phyloP scores from a whole-genome alignment of 257 asterid genomes.

The Nicotiana sylvestris region DNA sequence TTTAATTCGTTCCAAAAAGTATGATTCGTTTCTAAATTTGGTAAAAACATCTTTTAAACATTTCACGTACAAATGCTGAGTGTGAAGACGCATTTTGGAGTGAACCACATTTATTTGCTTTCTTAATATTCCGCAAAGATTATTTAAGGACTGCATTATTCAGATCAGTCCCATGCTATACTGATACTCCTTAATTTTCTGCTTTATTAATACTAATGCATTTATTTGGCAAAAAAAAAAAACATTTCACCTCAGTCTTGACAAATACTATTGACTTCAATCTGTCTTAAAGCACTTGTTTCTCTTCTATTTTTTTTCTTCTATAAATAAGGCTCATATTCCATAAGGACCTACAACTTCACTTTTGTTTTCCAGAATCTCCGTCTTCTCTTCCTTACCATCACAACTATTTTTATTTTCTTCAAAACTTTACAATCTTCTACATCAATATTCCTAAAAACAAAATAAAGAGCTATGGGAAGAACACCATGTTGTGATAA shows the following conservation, averaged over 20 bases:
- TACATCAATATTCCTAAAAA: not conserved
- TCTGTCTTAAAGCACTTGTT: not conserved
- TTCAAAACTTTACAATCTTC: not conserved
- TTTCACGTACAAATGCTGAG: not conserved
- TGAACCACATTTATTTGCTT: too few relatives aligned
- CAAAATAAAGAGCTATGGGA: constrained; percentile 38
- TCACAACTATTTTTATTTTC: not conserved
- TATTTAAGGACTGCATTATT: too few relatives aligned
- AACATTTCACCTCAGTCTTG: too few relatives aligned
- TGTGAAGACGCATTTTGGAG: too few relatives aligned
- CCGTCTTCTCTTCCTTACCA: constrained; percentile 6
- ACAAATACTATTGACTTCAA: constrained; percentile 50
- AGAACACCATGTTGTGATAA: constrained; percentile 84
- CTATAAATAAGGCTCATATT: constrained; percentile 38
- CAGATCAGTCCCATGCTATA: too few relatives aligned
- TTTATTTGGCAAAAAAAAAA: too few relatives aligned
- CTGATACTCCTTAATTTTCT: too few relatives aligned
- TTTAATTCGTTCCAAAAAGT: too few relatives aligned
- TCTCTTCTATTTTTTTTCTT: not conserved
- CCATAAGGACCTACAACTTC: constrained; percentile 34
- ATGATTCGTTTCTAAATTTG: too few relatives aligned
- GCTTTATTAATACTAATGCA: too few relatives aligned
- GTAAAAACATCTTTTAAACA: too few relatives aligned
- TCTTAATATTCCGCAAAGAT: too few relatives aligned
- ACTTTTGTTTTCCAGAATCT: constrained; percentile 18